Conservation (phyloP, 805 yeast genomes). For the Candida piceae region DNA sequence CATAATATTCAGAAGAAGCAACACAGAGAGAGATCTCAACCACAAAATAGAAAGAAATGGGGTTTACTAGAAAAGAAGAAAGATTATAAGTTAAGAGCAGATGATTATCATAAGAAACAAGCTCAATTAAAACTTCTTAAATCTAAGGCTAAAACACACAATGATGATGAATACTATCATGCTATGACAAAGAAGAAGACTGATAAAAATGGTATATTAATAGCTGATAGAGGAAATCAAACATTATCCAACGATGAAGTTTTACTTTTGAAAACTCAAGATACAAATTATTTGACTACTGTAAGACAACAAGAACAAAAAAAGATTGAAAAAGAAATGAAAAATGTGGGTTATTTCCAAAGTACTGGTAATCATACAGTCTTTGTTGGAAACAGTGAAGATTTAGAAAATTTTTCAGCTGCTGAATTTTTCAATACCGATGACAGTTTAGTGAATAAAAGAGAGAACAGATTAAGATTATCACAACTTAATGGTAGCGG, state of each 20-base stretch:
- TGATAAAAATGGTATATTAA: conserved; percentile 63
- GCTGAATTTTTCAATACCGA: conserved; percentile 69
- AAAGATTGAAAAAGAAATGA: conserved; percentile 55
- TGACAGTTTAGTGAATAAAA: conserved; percentile 49
- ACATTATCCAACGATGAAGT: conserved; percentile 67
- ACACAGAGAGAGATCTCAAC: conserved; percentile 91
- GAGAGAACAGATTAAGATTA: conserved; percentile 66
- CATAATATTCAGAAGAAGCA: conserved; percentile 95
- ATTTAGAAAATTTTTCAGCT: conserved; percentile 56
- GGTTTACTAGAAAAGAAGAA: conserved; percentile 94
- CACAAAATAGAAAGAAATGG: conserved; percentile 60
- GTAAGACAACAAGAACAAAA: conserved; percentile 63
- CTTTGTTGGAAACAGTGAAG: conserved; percentile 64
- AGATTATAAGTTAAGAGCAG: conserved; percentile 60
- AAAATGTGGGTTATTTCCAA: conserved; percentile 40
- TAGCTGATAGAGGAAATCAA: conserved; percentile 62
- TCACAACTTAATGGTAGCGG: conserved; percentile 50
- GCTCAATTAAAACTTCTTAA: conserved; percentile 66
- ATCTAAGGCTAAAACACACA: conserved; percentile 64
- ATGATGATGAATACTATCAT: conserved; percentile 96
- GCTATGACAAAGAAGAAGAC: conserved; percentile 75
- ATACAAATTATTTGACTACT: conserved; percentile 77
- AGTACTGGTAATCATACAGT: conserved; percentile 77
- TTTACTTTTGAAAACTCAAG: conserved; percentile 84
- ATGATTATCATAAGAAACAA: conserved; percentile 53